These are phyloP conservation scores for Apiotrichum domesticum DNA, from an alignment of 1,284 basidiomycete genomes.

Conservation along the genomic window DNA sequence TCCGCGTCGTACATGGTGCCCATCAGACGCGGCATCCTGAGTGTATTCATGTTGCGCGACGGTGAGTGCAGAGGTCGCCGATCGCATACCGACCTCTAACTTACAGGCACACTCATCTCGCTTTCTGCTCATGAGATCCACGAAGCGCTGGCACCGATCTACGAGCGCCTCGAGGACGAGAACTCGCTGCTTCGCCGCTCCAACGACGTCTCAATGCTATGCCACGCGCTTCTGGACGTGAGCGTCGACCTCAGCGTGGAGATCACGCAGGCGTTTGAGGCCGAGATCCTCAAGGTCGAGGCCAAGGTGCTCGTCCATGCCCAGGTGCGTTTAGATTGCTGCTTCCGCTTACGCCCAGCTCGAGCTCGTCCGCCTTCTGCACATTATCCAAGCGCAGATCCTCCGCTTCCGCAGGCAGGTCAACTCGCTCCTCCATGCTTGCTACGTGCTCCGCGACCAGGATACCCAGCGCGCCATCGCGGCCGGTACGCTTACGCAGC, in stretches of 20 bases:
- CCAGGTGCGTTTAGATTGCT: constrained; percentile 13
- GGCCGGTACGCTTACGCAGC: constrained; percentile 12
- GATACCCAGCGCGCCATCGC: constrained; percentile 40
- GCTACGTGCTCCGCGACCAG: constrained; percentile 44
- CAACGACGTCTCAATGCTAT: constrained; percentile 45
- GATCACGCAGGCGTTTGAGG: constrained; percentile 45
- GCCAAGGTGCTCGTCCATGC: constrained; percentile 43
- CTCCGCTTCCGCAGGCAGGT: constrained; percentile 42
- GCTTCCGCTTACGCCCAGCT: constrained; percentile 21
- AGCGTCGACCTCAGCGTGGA: constrained; percentile 41
- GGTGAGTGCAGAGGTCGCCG: constrained; percentile 16
- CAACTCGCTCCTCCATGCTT: constrained; percentile 38
- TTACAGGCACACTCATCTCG: constrained; percentile 41
- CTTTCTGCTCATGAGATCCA: constrained; percentile 31
- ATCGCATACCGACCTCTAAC: background rate
- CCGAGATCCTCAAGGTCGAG: constrained; percentile 45
- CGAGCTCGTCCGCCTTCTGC: constrained; percentile 44
- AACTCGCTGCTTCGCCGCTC: constrained; percentile 40
- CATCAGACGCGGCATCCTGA: constrained; percentile 39
- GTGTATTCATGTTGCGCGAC: constrained; percentile 44
- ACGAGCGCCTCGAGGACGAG: constrained; percentile 41
- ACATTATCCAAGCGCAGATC: constrained; percentile 45
- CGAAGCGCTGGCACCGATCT: constrained; percentile 44
- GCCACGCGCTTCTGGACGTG: constrained; percentile 44
- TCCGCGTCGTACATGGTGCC: constrained; percentile 46